phyloP scores from a whole-genome alignment of 352 stramenopile genomes.

The Globisporangium takayamanum region DNA sequence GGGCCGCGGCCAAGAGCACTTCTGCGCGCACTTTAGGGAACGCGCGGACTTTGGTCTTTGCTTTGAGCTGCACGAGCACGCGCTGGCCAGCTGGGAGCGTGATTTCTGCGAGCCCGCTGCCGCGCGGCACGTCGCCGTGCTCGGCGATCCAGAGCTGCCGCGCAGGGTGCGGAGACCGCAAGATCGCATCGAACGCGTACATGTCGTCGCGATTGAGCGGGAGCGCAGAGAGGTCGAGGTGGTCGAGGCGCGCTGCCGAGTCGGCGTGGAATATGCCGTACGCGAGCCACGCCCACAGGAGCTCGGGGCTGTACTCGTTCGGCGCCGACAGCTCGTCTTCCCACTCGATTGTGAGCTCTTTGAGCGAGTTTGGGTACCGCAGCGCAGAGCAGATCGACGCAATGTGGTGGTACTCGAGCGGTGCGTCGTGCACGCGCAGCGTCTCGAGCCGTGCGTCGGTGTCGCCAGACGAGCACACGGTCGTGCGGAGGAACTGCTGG shows the following conservation, averaged over 20 bases:
- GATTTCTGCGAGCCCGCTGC: slow-evolving; percentile 20
- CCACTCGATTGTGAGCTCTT: neutral
- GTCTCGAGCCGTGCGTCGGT: neutral
- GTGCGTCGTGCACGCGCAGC: neutral
- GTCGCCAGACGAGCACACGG: neutral
- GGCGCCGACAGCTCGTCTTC: neutral
- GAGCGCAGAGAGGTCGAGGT: neutral
- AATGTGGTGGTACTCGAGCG: neutral
- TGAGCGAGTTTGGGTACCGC: neutral
- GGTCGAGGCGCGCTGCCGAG: neutral
- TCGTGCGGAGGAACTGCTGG: neutral
- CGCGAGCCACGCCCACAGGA: slow-evolving; percentile 39
- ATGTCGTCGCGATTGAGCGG: slow-evolving; percentile 1
- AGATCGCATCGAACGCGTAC: slow-evolving; percentile 10
- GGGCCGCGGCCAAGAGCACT: slow-evolving; percentile 6
- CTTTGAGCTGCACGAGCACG: slow-evolving; percentile 16
- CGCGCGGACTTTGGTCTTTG: slow-evolving; percentile 18
- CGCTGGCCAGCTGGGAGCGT: slow-evolving; percentile 15
- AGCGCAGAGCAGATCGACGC: slow-evolving; percentile 1
- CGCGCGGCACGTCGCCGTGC: slow-evolving; percentile 13
- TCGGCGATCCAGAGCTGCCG: slow-evolving; percentile 15
- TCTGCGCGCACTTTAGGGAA: slow-evolving; percentile 4
- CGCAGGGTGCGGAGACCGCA: slow-evolving; percentile 17
- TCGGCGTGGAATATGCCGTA: slow-evolving; percentile 31
- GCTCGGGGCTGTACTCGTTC: slow-evolving; percentile 2